Evolutionary conservation across 148 eudicot genomes (phyloP), one percentile per base, ranked within the genome.

Genomic region (Diospyros lotus): DNA sequence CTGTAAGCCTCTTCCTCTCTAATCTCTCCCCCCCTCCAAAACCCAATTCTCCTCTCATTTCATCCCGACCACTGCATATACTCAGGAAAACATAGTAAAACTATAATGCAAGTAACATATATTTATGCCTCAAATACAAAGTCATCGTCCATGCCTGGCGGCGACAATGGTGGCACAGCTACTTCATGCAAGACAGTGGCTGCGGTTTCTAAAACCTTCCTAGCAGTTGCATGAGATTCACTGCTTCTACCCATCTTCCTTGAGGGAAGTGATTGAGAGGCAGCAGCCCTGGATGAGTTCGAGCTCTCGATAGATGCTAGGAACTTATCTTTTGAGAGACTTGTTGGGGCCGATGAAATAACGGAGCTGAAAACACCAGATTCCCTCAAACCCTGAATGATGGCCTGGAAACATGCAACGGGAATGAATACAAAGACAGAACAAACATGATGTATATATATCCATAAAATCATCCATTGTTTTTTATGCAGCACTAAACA

Each of bases 161-260:
- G 92, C 66, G 96, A 83, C 81, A 85, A 65, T 68, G 98, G 98
- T 58, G 98, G 92, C 61, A 88, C 80, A 18, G 98, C 98, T 46
- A 75, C 75, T 81, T 87, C 90, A 42, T 89, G 85, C 66, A 58
- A 44, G 2, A 69, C 71, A 45, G 9, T 61, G 40, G 62, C 79
- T 1, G 74, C 41, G 68, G 63, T 66, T 69, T 84, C 90, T 66
- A 91, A 78, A 64, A 75, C 65, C 76, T 69, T 89, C 82, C 94
- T 87, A 7, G 78, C 82, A 5, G 90, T 82, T 77, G 91, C 89
- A 63, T 83, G 86, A 70, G 87, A 86, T 12, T 66, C 85, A 5
- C 48, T 43, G 64, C 11, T 80, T 73, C 75, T 79, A 56, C 86
- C 85, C 5, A 83, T 74, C 85, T 86, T 91, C 70, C 89, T 88